Conservation (phyloP, 495 filamentous ascomycete species). For the Chaetomium tenue region DNA sequence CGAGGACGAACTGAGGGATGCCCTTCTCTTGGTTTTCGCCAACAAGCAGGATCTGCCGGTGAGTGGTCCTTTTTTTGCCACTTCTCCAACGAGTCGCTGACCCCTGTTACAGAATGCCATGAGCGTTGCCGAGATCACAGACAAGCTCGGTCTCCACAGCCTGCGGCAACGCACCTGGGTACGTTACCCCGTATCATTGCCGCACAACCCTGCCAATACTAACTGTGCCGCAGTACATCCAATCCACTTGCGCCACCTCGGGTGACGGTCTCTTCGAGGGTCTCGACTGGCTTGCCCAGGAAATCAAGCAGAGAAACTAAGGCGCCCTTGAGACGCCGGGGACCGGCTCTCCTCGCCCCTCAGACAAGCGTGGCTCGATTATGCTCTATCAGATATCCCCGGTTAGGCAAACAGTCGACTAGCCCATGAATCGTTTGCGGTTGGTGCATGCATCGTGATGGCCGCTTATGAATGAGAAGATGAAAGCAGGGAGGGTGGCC, state of each 20-base stretch:
- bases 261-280: conserved; percentile 99
- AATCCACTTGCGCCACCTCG: conserved; percentile 98
- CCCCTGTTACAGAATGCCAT: conserved; percentile 77
- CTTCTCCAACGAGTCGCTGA: conserved; percentile 20
- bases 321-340: conserved; percentile 27
- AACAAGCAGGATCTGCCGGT: conserved; percentile 99
- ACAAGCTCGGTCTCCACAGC: conserved; percentile 99
- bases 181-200: conserved; percentile 46
- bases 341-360: conserved; percentile 35
- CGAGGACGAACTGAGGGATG: conserved; percentile 98
- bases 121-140: conserved; percentile 98
- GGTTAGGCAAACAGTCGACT: conserved; percentile 51
- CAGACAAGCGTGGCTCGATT: conserved; percentile 48
- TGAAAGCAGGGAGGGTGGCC: conserved; percentile 25
- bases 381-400: conserved; percentile 45
- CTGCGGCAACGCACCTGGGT: conserved; percentile 98
- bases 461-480: conserved; percentile 30
- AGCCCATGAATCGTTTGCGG: conserved; percentile 45
- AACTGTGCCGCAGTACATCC: conserved; percentile 74
- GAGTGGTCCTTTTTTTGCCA: conserved; percentile 37
- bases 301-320: conserved; percentile 89
- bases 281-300: conserved; percentile 97
- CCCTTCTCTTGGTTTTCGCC: conserved; percentile 95
- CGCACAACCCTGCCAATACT: conserved; percentile 19
- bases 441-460: conserved; percentile 43